Conservation (phyloP, 768 basidiomycete genomes). For the Rhizopogon sp. region DNA sequence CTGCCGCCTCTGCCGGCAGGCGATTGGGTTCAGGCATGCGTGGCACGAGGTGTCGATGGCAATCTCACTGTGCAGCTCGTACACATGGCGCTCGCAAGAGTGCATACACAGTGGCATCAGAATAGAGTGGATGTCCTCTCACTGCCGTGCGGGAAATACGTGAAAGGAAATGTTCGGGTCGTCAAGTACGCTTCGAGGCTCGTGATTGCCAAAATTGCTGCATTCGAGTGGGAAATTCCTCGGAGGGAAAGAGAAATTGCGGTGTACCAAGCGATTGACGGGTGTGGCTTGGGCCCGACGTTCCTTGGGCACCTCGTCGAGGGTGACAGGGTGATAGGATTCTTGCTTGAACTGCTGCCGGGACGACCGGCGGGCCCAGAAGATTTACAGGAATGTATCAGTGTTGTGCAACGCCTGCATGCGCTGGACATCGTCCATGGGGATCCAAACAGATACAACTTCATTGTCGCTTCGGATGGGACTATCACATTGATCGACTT, state of each 20-base stretch:
- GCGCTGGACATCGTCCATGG: not conserved
- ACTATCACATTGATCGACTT: not conserved
- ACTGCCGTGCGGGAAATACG: too few relatives aligned
- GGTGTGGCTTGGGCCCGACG: not conserved
- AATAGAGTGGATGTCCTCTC: too few relatives aligned
- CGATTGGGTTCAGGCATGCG: not conserved
- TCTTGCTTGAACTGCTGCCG: not conserved
- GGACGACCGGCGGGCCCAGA: not conserved
- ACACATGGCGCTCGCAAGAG: too few relatives aligned
- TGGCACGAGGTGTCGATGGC: too few relatives aligned
- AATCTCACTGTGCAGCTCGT: too few relatives aligned
- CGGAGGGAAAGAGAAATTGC: not conserved
- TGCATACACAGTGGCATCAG: too few relatives aligned
- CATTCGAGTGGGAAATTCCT: not conserved
- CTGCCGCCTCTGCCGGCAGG: not conserved
- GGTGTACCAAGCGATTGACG: not conserved
- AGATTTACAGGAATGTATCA: not conserved
- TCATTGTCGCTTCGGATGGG: not conserved
- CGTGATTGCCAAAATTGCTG: too few relatives aligned
- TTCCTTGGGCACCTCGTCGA: not conserved
- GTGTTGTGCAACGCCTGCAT: not conserved
- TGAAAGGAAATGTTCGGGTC: too few relatives aligned
- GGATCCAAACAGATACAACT: not conserved
- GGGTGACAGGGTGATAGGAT: not conserved
- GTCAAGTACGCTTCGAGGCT: too few relatives aligned